phyloP scores from a whole-genome alignment of 441 rosid species.

The Brassica balearica region DNA sequence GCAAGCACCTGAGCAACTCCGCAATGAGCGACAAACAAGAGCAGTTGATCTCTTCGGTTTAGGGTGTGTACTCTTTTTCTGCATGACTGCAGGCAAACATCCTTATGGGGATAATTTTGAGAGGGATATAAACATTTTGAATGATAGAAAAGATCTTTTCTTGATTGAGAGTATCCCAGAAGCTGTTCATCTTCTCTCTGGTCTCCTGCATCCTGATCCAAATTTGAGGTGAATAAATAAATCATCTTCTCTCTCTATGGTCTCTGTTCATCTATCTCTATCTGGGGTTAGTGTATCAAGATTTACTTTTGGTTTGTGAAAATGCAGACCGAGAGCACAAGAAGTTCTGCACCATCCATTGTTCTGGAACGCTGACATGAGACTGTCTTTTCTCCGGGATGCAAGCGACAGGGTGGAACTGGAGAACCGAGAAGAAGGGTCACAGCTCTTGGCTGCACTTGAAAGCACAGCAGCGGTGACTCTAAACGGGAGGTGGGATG shows the following conservation, averaged over 20 bases:
- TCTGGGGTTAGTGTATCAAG: neutral
- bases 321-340: constrained; percentile 68
- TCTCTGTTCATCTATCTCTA: neutral
- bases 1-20: constrained; percentile 97
- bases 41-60: constrained; percentile 88
- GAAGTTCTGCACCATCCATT: constrained; percentile 76
- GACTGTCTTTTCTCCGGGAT: constrained; percentile 86
- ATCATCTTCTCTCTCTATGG: neutral
- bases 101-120: constrained; percentile 84
- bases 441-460: constrained; percentile 68
- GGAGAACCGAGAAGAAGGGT: constrained; percentile 73
- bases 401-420: constrained; percentile 83
- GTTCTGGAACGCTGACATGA: constrained; percentile 77
- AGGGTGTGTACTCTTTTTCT: constrained; percentile 91
- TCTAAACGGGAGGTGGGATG: constrained; percentile 84
- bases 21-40: constrained; percentile 78
- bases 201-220: constrained; percentile 72
- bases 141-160: constrained; percentile 83
- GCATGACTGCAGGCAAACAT: constrained; percentile 82
- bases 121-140: constrained; percentile 83
- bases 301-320: constrained; percentile 6
- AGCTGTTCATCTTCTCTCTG: constrained; percentile 80
- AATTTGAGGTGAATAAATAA: constrained; percentile 59
- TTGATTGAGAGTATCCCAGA: constrained; percentile 84
- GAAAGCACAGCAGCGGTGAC: constrained; percentile 72